Conservation (phyloP, 805 yeast species). For the Blastobotrys peoriensis region DNA sequence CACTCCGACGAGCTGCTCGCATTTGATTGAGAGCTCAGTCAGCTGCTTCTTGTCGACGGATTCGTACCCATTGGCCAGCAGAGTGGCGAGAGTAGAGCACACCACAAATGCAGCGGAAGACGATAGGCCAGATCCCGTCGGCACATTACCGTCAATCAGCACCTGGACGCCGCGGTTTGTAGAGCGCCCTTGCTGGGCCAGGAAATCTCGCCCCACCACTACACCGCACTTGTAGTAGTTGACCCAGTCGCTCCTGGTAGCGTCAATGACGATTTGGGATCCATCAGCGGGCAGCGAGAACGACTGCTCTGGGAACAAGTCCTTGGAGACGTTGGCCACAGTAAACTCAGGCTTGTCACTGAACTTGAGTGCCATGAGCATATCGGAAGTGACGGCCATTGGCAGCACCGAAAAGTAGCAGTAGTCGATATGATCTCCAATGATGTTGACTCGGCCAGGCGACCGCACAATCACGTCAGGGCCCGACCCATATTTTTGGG, state of each 20-base stretch:
- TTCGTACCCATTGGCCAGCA: conserved; percentile 45
- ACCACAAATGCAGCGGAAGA: conserved; percentile 71
- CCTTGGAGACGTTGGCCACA: conserved; percentile 32
- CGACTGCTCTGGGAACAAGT: conserved; percentile 19
- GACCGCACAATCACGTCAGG: conserved; percentile 52
- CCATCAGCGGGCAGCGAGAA: conserved; percentile 13
- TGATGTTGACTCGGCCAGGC: conserved; percentile 72
- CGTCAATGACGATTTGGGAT: conserved; percentile 38
- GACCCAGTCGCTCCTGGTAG: conserved; percentile 51
- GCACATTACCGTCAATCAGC: conserved; percentile 57
- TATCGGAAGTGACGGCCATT: conserved; percentile 63
- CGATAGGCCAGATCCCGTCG: conserved; percentile 66
- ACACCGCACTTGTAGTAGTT: conserved; percentile 64
- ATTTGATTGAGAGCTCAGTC: conserved; percentile 54
- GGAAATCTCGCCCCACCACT: conserved; percentile 49
- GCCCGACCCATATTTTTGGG: conserved; percentile 12
- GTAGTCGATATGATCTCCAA: conserved; percentile 73
- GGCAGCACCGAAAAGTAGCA: conserved; percentile 62
- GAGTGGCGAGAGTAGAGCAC: conserved; percentile 51
- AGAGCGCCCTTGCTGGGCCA: conserved; percentile 26
- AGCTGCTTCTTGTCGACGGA: conserved; percentile 44
- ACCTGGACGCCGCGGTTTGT: conserved; percentile 42
- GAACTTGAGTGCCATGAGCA: conserved; percentile 41
- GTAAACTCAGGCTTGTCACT: conserved; percentile 25
- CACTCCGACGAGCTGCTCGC: conserved; percentile 68